Evolutionary conservation across 2,329 filamentous ascomycete species (phyloP).

Genomic region (Gyromitra esculenta): DNA sequence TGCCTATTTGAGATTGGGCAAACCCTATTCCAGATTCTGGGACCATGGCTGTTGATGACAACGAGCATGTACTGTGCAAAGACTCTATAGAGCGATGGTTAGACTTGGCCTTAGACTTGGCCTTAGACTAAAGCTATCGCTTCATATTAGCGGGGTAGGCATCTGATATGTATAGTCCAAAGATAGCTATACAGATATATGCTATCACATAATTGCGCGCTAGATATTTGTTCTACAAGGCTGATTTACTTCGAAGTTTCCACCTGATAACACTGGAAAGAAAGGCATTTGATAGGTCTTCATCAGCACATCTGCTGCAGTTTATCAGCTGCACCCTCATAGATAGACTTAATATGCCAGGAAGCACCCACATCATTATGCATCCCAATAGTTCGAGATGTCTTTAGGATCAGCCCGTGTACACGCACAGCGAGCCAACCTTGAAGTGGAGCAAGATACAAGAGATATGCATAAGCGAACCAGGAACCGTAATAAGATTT

Average conservation of each 20-base stretch:
- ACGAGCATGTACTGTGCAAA: not conserved
- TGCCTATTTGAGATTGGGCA: constrained; percentile 5
- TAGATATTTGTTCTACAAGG: not conserved
- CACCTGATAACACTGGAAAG: not conserved
- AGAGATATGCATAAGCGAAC: not conserved
- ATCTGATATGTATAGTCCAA: constrained; percentile 3
- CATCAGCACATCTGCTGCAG: not conserved
- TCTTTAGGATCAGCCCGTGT: not conserved
- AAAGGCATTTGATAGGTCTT: not conserved
- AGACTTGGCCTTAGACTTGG: not conserved
- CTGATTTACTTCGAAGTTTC: not conserved
- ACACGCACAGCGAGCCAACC: not conserved
- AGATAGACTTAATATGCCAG: not conserved
- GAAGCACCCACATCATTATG: not conserved
- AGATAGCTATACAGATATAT: not conserved
- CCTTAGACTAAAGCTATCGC: not conserved
- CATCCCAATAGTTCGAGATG: not conserved
- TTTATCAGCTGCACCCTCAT: not conserved
- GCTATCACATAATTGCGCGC: not conserved
- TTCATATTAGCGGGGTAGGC: not conserved
- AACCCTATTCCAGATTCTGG: constrained; percentile 37
- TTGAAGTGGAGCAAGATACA: not conserved
- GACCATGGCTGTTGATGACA: constrained; percentile 16
- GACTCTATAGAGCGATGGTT: not conserved
- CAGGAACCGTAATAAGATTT: not conserved